phyloP scores from a whole-genome alignment of 176 grass and related monocot species.

The Aegilops bicornis region DNA sequence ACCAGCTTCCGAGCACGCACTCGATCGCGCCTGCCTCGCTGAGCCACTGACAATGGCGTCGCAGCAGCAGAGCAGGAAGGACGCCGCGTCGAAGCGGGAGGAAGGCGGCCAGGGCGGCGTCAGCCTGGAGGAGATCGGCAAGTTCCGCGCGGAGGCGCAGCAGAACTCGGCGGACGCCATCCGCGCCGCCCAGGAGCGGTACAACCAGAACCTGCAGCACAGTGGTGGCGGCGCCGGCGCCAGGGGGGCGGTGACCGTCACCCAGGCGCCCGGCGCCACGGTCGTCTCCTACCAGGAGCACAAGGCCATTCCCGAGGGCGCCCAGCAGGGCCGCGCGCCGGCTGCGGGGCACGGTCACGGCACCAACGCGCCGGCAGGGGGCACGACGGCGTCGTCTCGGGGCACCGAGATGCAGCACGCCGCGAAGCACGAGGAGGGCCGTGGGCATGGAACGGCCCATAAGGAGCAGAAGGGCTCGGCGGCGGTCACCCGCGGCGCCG shows the following conservation, averaged over 20 bases:
- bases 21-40: too few species aligned
- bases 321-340: too few species aligned
- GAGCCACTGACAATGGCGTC: constrained; percentile 43
- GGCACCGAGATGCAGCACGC: neutral
- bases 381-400: neutral
- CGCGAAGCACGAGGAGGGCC: neutral
- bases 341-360: neutral
- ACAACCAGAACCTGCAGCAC: constrained; percentile 36
- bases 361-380: neutral
- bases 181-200: constrained; percentile 60
- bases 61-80: constrained; percentile 39
- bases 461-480: constrained; percentile 44
- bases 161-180: constrained; percentile 76
- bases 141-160: constrained; percentile 61
- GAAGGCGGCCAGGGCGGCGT: constrained; percentile 5
- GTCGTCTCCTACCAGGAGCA: constrained; percentile 24
- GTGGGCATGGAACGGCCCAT: constrained; percentile 15
- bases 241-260: constrained; percentile 47
- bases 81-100: constrained; percentile 18
- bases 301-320: constrained; percentile 17
- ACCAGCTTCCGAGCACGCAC: neutral
- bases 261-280: constrained; percentile 18
- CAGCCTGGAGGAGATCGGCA: constrained; percentile 62
- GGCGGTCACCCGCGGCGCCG: constrained; percentile 27
- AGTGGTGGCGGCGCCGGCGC: constrained; percentile 9